Base-by-base conservation (phyloP, 805 yeast genomes). In the Barnettozyma salicaria region DNA sequence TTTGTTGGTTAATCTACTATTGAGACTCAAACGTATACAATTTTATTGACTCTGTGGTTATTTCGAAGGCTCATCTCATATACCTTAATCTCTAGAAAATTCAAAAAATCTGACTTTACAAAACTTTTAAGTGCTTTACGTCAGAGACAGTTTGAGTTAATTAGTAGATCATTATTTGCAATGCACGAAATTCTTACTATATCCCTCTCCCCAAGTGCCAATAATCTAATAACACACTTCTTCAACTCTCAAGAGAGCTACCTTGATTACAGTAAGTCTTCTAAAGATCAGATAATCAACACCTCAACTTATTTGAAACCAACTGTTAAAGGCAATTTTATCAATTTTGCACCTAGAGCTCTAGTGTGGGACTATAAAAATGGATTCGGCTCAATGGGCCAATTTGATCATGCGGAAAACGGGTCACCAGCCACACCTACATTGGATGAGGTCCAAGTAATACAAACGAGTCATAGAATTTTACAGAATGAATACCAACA, bases 131-230 rank as follows among this genome's bases (percentile, higher is more conserved):
- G n/a, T n/a, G n/a, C n/a, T n/a, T n/a, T n/a, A n/a, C n/a, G n/a
- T n/a, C n/a, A n/a, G n/a, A n/a, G n/a, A n/a, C n/a, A n/a, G n/a
- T n/a, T n/a, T n/a, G n/a, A n/a, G n/a, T n/a, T n/a, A n/a, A n/a
- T n/a, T n/a, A n/a, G n/a, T n/a, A n/a, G n/a, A n/a, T n/a, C n/a
- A n/a, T n/a, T n/a, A n/a, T n/a, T n/a, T n/a, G 6, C 30, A 26
- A 84, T 84, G 94, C 76, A 71, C 37, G 96, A 89, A 51, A 63
- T 84, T 0, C 56, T 90, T n/a, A 81, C 76, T 10, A 44, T 88
- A 0, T 79, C 94, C 4, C 63, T 76, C 5, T 84, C 95, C 0
- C 89, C 83, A 9, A 53, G 67, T 16, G 71, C 96, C 0, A 85
- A 85, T 49, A 90, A 84, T 55, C 56, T 85, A n/a, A 57, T 74